Evolutionary conservation across 805 yeast genomes (phyloP), one percentile per base, ranked within the genome.

Genomic region (Yarrowia deformans): DNA sequence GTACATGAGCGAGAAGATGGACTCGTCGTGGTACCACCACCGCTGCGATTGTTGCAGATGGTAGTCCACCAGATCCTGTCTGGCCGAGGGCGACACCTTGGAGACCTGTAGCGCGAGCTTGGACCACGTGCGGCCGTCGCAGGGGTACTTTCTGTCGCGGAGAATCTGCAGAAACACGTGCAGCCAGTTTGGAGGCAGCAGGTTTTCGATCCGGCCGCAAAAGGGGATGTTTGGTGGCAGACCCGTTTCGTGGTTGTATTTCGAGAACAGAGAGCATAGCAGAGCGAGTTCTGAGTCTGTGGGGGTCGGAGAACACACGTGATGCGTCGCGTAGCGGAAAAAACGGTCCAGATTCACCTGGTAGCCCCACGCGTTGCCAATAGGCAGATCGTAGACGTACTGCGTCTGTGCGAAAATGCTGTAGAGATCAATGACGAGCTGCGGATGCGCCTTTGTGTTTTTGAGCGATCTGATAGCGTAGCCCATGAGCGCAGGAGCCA

Each of bases 281-380:
- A 9, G 4, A 5, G 34, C 13, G 9, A 48, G 45, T 14, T 63
- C 39, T 1, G 2, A 2, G 46, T 48, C 56, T 3, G 37, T 9
- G 29, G 55, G 68, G 7, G 13, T 3, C 18, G 35, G 18, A 0
- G 68, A 48, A 18, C 52, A 39, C 39, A 63, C 39, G 32, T 63
- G 39, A 16, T 9, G 45, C 18, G 68, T 23, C 8, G 68, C 55
- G 29, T 16, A 7, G 2, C 56, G 55, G 37, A 63, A 63, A 18
- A 48, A 63, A 1, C 56, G 35, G 48, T 48, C 56, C 46, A 63
- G 56, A 18, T 23, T 29, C n/a, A 48, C 10, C 48, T 63, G 68
- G 32, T 63, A 63, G 12, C 16, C 56, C 68, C 68, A 63, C 6
- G 68, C 68, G 37, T 63, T 63, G 35, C 68, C 68, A 35, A 63